phyloP scores from a whole-genome alignment of 768 basidiomycete genomes.

The Trametes gibbosa region DNA sequence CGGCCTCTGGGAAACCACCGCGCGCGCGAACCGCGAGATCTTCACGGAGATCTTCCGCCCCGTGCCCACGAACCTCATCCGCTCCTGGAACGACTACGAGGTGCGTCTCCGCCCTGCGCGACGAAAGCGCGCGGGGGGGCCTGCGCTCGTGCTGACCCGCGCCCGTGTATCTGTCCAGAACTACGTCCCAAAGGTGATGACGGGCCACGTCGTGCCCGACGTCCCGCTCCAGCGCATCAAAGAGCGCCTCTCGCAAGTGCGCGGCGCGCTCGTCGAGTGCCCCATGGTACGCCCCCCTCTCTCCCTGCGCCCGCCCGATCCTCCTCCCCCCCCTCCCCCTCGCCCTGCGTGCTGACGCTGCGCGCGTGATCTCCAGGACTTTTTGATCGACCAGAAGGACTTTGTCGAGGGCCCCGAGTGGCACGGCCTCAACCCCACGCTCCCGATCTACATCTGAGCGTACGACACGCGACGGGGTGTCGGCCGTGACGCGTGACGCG shows the following conservation, averaged over 20 bases:
- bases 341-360: no score
- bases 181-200: slow-evolving; percentile 73
- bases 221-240: slow-evolving; percentile 71
- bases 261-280: slow-evolving; percentile 72
- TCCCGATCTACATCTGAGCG: slow-evolving; percentile 73
- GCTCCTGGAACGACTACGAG: slow-evolving; percentile 76
- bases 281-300: slow-evolving; percentile 49
- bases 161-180: no score
- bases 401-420: slow-evolving; percentile 72
- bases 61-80: slow-evolving; percentile 81
- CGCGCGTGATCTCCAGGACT: no score
- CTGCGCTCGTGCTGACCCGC: no score
- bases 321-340: no score
- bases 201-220: slow-evolving; percentile 76
- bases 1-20: slow-evolving; percentile 65
- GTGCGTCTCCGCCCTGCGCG: slow-evolving; percentile 46
- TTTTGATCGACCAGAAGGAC: slow-evolving; percentile 77
- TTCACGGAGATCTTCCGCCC: slow-evolving; percentile 86
- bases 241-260: slow-evolving; percentile 64
- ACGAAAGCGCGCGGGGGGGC: no score
- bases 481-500: no score
- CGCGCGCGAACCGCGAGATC: slow-evolving; percentile 76
- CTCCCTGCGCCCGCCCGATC: background rate
- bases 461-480: no score
- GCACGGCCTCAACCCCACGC: slow-evolving; percentile 69